Base-by-base conservation (phyloP, 2,329 filamentous ascomycete species). In the Massarina eburnea region DNA sequence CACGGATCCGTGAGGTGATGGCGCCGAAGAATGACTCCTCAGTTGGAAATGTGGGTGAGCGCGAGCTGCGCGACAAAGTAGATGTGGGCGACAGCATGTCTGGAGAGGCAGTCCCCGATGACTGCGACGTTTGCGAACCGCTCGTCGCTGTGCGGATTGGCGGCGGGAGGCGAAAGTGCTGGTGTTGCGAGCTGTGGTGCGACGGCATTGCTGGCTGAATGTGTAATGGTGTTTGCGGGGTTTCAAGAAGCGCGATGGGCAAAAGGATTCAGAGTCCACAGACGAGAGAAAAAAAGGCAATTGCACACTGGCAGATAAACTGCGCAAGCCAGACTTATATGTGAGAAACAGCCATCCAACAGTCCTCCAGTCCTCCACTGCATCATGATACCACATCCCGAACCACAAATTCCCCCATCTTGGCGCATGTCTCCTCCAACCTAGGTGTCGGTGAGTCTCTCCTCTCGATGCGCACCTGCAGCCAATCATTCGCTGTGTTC, bases 1-100 rank as follows among this genome's bases (percentile, higher is more conserved):
- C 64, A 20, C 59, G 53, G 20, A 71, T 59, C 34, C 61, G 58
- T 18, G 61, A 55, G 35, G 60, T 59, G 50, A 71, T 67, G 41
- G 66, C 62, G 20, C 62, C 61, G 45, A 71, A 70, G 55, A 71
- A 71, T 1, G 58, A 59, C 21, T 59, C 53, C 38, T 69, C 62
- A 22, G 58, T 55, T 8, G 64, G 61, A 8, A 60, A 66, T 14
- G 43, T 39, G 9, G 58, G 40, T 32, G 42, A 46, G 19, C 41
- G 49, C 5, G 39, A 24, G 7, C 43, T 41, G 40, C 49, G 54
- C 14, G 58, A 57, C n/a, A 44, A 57, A 12, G 48, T 48, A 3
- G 53, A 54, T 2, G 52, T 57, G 10, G 59, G 61, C 18, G 59
- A 65, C 3, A 45, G 35, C 35, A 44, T 47, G 22, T 54, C 50